Base-by-base conservation (phyloP, 2,329 filamentous ascomycete species). In the Verticillium dahliae region DNA sequence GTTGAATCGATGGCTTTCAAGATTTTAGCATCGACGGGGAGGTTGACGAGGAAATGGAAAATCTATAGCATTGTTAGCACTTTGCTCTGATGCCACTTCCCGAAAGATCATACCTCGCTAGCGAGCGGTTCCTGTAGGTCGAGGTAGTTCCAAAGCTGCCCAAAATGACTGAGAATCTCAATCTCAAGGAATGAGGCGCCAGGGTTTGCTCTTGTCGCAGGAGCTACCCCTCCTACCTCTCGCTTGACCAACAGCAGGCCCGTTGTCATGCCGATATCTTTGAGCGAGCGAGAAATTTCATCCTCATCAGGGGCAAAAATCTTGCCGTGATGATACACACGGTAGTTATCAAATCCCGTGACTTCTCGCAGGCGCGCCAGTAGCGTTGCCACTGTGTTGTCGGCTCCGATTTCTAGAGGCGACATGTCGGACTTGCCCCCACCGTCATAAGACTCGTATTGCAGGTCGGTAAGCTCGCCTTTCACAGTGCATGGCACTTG, bases 81-180 rank as follows among this genome's bases (percentile, higher is more conserved):
- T 52, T 52, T n/a, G 1, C 2, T n/a, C 45, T 11, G 61, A 11
- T 10, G 15, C 1, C 45, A 4, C 3, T 4, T 3, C 2, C 56
- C 7, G 27, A 7, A 54, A 14, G 27, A 60, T 22, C 75, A 67
- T 78, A 89, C 87, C 78, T 90, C 87, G 69, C 83, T 79, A 6
- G 90, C 87, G 52, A 92, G 77, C 58, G 78, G 80, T 62, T 93
- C 87, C 55, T 90, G 84, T 76, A 93, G 84, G 65, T 87, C 86
- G 60, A 98, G 80, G 69, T 94, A 90, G 54, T 86, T 84, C 81
- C 95, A 97, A 31, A 99, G 76, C 63, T 94, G 87, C 60, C 91
- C 84, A 69, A 97, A 96, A 72, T 96, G 90, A 62, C 87, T 83
- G 67, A 95, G 78, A 27, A 98, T 87, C 68, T 94, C 90, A 13